Conservation (phyloP, 257 asterid genomes). For the Penstemon barbatus region DNA sequence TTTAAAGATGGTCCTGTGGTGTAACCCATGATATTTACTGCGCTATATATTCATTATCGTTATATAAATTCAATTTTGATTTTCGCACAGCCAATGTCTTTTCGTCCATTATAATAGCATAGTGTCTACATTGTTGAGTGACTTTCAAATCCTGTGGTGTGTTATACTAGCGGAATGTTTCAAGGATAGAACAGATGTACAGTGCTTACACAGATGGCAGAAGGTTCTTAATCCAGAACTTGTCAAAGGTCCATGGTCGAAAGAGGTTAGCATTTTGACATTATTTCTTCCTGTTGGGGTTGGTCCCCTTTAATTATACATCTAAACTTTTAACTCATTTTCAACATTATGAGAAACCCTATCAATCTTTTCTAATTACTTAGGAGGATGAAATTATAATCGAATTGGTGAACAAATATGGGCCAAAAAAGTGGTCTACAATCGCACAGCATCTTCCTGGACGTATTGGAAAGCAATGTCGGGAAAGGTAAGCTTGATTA, state of each 20-base stretch:
- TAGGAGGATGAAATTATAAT: conserved; percentile 89
- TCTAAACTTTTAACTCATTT: background rate
- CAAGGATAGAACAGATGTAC: too few relatives aligned
- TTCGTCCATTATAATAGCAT: conserved; percentile 13
- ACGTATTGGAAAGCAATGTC: conserved; percentile 94
- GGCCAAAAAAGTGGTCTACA: conserved; percentile 63
- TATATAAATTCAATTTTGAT: conserved; percentile 1
- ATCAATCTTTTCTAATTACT: conserved; percentile 8
- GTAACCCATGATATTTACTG: conserved; percentile 11
- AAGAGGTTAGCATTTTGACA: conserved; percentile 56
- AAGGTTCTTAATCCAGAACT: conserved; percentile 94
- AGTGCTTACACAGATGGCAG: conserved; percentile 76
- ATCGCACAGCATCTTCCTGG: conserved; percentile 12
- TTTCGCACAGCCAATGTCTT: background rate
- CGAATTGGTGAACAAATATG: conserved; percentile 33
- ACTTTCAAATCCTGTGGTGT: conserved; percentile 26
- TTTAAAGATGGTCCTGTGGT: background rate
- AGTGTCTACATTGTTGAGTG: conserved; percentile 28
- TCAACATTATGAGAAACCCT: background rate
- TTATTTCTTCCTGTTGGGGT: conserved; percentile 23
- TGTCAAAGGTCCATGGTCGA: conserved; percentile 97
- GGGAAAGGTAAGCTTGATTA: conserved; percentile 65
- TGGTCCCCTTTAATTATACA: background rate
- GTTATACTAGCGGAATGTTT: conserved; percentile 12
- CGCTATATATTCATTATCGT: background rate